A percentile compares a stretch with the other conserved stretches of the same genome.
Conservation (phyloP, 192 early-diverging fungal species). For the Linnemannia schmuckeri region DNA sequence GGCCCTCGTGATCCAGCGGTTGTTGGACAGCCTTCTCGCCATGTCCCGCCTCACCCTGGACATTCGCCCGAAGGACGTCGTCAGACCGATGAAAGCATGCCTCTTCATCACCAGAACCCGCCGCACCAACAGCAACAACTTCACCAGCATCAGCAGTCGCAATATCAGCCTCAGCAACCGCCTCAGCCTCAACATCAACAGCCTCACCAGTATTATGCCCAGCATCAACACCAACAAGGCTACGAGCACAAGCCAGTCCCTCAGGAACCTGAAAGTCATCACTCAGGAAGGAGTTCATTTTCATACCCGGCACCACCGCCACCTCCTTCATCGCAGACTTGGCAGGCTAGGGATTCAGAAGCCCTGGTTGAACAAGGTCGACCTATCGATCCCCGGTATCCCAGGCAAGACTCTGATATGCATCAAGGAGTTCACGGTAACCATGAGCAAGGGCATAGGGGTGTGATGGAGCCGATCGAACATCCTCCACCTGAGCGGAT, state of each 20-base stretch:
- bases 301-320: constrained; percentile 3
- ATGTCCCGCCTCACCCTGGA: not conserved
- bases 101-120: not conserved
- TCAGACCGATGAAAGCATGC: not conserved
- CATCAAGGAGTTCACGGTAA: not conserved
- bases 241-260: not conserved
- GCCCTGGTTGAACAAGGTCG: not conserved
- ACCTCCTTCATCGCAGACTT: not conserved
- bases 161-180: not conserved
- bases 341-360: constrained; percentile 2
- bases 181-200: not conserved
- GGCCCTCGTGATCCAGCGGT: not conserved
- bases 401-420: not conserved
- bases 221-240: not conserved
- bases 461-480: not conserved
- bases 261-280: not conserved
- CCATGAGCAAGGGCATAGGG: not conserved
- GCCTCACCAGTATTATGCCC: not conserved
- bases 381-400: constrained; percentile 8
- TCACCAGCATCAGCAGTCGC: not conserved
- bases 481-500: constrained; percentile 2
- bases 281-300: constrained; percentile 5
- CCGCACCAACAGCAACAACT: not conserved
- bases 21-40: not conserved
- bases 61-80: constrained; percentile 11